Evolutionary conservation across 2,329 filamentous ascomycete species (phyloP), one percentile per base, ranked within the genome.

Genomic region (Epichloe gansuensis): DNA sequence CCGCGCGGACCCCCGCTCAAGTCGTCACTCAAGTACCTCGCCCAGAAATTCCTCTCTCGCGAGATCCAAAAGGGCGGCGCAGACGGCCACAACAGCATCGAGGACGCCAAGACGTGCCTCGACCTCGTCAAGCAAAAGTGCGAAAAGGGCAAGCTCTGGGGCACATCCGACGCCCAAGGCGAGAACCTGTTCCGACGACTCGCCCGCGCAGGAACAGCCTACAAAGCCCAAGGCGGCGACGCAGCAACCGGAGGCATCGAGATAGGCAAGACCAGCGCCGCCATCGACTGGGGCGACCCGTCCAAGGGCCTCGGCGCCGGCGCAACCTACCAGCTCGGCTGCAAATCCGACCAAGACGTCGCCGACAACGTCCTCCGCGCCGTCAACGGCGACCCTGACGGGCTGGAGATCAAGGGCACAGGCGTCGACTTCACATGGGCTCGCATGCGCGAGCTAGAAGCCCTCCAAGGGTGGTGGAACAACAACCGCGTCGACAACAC

Each of bases 71-170:
- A 87, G 60, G 82, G 82, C 43, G 85, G 85, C 49, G 74, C 75
- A 15, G 65, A 65, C 15, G 93, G 93, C 15, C 93, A 98, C 65
- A 85, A 97, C 73, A 93, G 87, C 53, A 78, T 95, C 56, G 93
- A 98, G 67, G 93, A 98, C 66, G 89, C 93, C 13, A 83, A 78
- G 57, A 89, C 93, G 3, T 94, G 89, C 57, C 81, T 98, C 13
- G 90, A 97, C 61, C 82, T 98, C 2, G 82, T 97, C 47, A 95
- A 93, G 68, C 84, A 91, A 63, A 98, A 98, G 67, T 96, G 91
- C 66, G 90, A 97, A 66, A 93, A 87, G 68, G 93, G 93, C 41
- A 87, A 86, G 57, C 69, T 74, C 25, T 98, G 90, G 87, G 93
- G 89, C 38, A 85, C 84, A 0, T 81, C 81, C 48, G 89, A 95